Base-by-base conservation (phyloP, 2,329 filamentous ascomycete species). In the Epichloe scottii region DNA sequence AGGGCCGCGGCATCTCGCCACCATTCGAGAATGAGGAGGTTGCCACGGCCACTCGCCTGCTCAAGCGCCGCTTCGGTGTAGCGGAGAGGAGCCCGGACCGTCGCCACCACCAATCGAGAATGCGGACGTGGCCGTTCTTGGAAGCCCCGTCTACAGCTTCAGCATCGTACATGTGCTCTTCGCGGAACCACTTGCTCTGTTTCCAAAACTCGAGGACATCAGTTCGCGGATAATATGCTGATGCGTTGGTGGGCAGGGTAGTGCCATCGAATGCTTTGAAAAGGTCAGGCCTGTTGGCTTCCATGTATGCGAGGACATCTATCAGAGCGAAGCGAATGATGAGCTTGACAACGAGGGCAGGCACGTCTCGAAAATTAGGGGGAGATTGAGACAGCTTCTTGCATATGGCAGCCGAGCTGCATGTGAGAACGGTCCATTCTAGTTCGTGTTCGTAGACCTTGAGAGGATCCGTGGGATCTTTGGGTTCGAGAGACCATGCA, bases 141-240 rank as follows among this genome's bases (percentile, higher is more conserved):
- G 87, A 94, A 6, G 91, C 91, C 33, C 86, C 86, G 62, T 97
- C 89, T 26, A 97, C 76, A 11, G 89, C 87, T 65, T 95, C 89
- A 39, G 78, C 73, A 48, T 86, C 85, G 65, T 96, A 95, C 41
- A 64, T 60, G 61, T 94, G 87, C 62, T 91, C 90, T 54, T 86
- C 87, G 3, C 89, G 74, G 56, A 95, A 91, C 12, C 84, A 87
- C 0, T 84, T 81, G 14, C 87, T 90, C 34, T 85, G 85, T 48
- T 83, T 82, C 91, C 91, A 97, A 79, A 90, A 96, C 56, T 93
- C 87, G 8, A 97, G 73, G 34, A 97, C 86, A 53, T 89, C 86
- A 1, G 81, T 82, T 48, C 87, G 84, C 45, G 87, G 88, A 63
- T 93, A 96, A 55, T 90, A 86, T 2, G 84, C 83, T 2, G 89